phyloP scores from a whole-genome alignment of 2,329 filamentous ascomycete species.

The Polytolypa hystricis region DNA sequence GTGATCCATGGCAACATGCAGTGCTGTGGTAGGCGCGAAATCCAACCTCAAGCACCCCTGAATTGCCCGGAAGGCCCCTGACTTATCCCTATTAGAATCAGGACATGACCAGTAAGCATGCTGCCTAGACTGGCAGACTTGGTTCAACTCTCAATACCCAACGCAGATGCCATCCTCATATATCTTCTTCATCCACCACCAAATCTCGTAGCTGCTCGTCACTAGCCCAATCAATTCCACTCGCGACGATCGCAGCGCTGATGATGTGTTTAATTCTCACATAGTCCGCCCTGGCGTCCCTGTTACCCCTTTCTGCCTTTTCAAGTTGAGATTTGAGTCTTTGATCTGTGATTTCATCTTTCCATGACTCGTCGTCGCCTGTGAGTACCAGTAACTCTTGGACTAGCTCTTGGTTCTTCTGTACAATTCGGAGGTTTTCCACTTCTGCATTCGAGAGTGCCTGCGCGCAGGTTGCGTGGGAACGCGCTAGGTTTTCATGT shows the following conservation, averaged over 20 bases:
- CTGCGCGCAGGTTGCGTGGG: conserved; percentile 41
- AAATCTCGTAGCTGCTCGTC: conserved; percentile 57
- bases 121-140: no score
- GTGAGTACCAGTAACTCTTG: conserved; percentile 53
- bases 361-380: conserved; percentile 41
- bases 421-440: conserved; percentile 45
- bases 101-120: no score
- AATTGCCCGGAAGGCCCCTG: no score
- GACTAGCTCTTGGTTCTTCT: conserved; percentile 53
- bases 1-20: no score
- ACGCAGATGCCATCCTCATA: conserved; percentile 3
- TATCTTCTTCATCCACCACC: conserved; percentile 47
- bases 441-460: conserved; percentile 48
- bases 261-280: conserved; percentile 65
- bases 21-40: no score
- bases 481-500: conserved; percentile 49
- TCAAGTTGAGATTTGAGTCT: conserved; percentile 46
- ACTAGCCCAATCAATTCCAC: conserved; percentile 69
- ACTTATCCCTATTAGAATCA: no score
- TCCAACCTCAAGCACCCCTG: no score
- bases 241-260: conserved; percentile 69
- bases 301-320: conserved; percentile 48
- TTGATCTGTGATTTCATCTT: conserved; percentile 44
- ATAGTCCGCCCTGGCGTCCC: conserved; percentile 55
- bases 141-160: conserved; percentile 3